These are phyloP conservation scores for Trichoderma virens DNA, from an alignment of 495 filamentous ascomycete species.

Conservation along the genomic window DNA sequence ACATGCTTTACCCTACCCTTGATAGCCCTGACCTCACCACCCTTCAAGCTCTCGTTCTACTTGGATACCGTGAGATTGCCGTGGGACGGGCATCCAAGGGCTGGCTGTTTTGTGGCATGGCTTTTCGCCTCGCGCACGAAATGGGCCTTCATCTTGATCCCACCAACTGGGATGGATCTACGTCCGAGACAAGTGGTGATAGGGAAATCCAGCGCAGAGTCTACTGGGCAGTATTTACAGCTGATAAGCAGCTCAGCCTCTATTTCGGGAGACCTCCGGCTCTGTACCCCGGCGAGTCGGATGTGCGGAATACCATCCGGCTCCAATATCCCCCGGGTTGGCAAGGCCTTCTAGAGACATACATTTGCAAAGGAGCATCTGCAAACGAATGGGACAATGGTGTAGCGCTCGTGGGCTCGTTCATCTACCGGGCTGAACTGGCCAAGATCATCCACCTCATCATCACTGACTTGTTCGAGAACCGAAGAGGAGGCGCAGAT, in stretches of 20 bases:
- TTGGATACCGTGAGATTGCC: slow-evolving; percentile 27
- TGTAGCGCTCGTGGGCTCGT: slow-evolving; percentile 18
- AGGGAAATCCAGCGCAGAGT: slow-evolving; percentile 24
- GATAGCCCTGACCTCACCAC: slow-evolving; percentile 27
- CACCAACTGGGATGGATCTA: slow-evolving; percentile 22
- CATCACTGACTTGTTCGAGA: slow-evolving; percentile 30
- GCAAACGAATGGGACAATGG: slow-evolving; percentile 26
- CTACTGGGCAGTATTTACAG: slow-evolving; percentile 29
- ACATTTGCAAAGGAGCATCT: slow-evolving; percentile 19
- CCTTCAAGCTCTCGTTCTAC: slow-evolving; percentile 23
- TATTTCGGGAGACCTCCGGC: slow-evolving; percentile 29
- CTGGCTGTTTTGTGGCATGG: slow-evolving; percentile 28
- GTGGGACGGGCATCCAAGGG: slow-evolving; percentile 25
- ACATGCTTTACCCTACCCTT: slow-evolving; percentile 23
- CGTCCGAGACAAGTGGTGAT: background rate
- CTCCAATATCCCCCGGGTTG: slow-evolving; percentile 20
- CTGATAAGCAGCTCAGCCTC: slow-evolving; percentile 26
- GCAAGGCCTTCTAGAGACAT: slow-evolving; percentile 20
- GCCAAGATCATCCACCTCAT: slow-evolving; percentile 28
- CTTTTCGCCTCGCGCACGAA: slow-evolving; percentile 2
- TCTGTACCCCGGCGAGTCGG: slow-evolving; percentile 24
- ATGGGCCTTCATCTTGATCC: slow-evolving; percentile 32
- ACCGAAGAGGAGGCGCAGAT: slow-evolving; percentile 20
- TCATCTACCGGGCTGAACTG: slow-evolving; percentile 24
- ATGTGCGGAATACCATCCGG: slow-evolving; percentile 25